Conservation (phyloP, 176 grass and related monocot genomes). For the Sorghum bicolor region DNA sequence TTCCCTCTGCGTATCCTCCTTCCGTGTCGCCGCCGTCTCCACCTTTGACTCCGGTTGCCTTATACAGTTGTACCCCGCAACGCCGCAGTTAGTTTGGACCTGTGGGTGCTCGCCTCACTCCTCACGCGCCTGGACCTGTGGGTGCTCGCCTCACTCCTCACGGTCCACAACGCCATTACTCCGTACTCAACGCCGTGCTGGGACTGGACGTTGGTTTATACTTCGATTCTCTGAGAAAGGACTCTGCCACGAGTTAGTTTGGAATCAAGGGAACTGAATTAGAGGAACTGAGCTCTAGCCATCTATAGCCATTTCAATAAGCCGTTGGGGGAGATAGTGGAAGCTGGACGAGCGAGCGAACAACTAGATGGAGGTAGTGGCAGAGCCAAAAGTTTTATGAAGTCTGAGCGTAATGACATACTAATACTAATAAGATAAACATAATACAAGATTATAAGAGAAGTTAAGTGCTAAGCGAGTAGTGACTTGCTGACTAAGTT, state of each 20-base stretch:
- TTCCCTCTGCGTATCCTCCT: slow-evolving; percentile 72
- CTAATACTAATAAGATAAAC: too few species aligned
- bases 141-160: slow-evolving; percentile 81
- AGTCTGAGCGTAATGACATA: too few species aligned
- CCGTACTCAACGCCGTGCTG: slow-evolving; percentile 42
- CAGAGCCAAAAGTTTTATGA: too few species aligned
- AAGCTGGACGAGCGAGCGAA: not conserved
- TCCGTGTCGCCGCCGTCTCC: slow-evolving; percentile 41
- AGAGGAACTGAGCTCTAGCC: too few species aligned
- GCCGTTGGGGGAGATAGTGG: not conserved
- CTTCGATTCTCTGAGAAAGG: too few species aligned
- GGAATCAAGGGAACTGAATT: not conserved
- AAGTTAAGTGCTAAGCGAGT: too few species aligned
- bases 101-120: slow-evolving; percentile 85
- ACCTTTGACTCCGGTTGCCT: not conserved
- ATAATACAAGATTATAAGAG: too few species aligned
- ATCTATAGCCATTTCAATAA: too few species aligned
- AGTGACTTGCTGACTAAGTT: too few species aligned
- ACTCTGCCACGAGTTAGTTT: too few species aligned
- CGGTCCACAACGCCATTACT: slow-evolving; percentile 84
- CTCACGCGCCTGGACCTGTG: slow-evolving; percentile 81
- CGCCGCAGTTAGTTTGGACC: slow-evolving; percentile 48
- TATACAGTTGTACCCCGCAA: slow-evolving; percentile 34
- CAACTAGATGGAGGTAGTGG: slow-evolving; percentile 51
- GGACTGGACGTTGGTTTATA: too few species aligned